phyloP scores from a whole-genome alignment of 495 filamentous ascomycete species.

The Penicillium cinerascens region DNA sequence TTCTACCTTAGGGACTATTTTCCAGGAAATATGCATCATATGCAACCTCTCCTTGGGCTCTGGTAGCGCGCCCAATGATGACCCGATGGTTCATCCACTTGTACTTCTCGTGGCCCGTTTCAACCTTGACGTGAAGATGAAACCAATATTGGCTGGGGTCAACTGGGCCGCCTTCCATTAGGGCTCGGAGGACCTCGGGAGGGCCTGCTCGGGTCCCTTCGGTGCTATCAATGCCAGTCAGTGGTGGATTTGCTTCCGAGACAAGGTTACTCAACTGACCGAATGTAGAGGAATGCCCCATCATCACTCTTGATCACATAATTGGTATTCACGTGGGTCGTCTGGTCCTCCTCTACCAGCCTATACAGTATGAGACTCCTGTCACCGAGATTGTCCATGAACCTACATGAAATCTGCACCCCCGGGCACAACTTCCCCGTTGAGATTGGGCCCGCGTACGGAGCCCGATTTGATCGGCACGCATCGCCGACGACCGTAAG shows the following conservation, averaged over 20 bases:
- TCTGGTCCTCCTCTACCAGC: slow-evolving; percentile 27
- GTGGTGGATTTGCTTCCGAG: neutral
- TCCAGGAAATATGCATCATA: slow-evolving; percentile 33
- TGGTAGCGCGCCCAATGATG: slow-evolving; percentile 28
- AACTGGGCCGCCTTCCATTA: slow-evolving; percentile 30
- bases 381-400: neutral
- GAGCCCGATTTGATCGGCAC: slow-evolving; percentile 26
- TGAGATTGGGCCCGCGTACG: slow-evolving; percentile 22
- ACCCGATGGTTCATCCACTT: slow-evolving; percentile 34
- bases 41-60: slow-evolving; percentile 27
- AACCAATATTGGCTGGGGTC: slow-evolving; percentile 32
- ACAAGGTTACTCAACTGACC: slow-evolving; percentile 9
- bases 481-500: slow-evolving; percentile 30
- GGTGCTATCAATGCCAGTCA: slow-evolving; percentile 8
- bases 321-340: slow-evolving; percentile 30
- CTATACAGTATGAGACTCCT: slow-evolving; percentile 3
- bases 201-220: slow-evolving; percentile 29
- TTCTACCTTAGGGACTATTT: slow-evolving; percentile 10
- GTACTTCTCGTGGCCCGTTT: slow-evolving; percentile 33
- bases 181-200: slow-evolving; percentile 23
- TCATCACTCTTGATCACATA: slow-evolving; percentile 31
- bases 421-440: slow-evolving; percentile 28
- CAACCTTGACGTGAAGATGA: slow-evolving; percentile 29
- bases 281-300: slow-evolving; percentile 27
- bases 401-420: slow-evolving; percentile 31